These are phyloP conservation scores for Ophiostoma quercus DNA, from an alignment of 2,329 filamentous ascomycete species.

Conservation along the genomic window DNA sequence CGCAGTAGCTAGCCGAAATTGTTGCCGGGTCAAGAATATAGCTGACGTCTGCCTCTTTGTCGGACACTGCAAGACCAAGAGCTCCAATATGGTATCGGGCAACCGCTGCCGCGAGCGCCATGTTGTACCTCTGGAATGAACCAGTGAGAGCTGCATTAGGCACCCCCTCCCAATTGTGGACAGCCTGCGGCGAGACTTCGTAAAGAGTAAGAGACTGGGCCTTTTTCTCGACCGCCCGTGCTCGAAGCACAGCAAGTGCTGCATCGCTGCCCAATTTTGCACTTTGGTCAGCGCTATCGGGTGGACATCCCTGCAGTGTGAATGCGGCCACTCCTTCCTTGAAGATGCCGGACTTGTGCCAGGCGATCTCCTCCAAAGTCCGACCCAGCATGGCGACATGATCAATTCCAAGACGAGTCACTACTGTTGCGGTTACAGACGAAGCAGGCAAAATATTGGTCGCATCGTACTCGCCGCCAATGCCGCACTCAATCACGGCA, in stretches of 20 bases:
- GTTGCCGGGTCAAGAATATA: slow-evolving; percentile 46
- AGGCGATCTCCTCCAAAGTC: slow-evolving; percentile 61
- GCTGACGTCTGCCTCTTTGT: slow-evolving; percentile 26
- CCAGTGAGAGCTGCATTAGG: slow-evolving; percentile 41
- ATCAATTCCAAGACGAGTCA: slow-evolving; percentile 59
- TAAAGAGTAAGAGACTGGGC: slow-evolving; percentile 42
- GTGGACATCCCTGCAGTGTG: slow-evolving; percentile 36
- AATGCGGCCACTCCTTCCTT: slow-evolving; percentile 56
- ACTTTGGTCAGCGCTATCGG: slow-evolving; percentile 1
- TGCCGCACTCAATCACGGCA: slow-evolving; percentile 86
- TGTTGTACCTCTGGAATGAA: slow-evolving; percentile 56
- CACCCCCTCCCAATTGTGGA: slow-evolving; percentile 44
- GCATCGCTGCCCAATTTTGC: slow-evolving; percentile 2
- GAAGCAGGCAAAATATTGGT: slow-evolving; percentile 67
- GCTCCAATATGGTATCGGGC: slow-evolving; percentile 28
- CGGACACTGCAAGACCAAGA: neutral
- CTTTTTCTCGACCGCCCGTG: slow-evolving; percentile 49
- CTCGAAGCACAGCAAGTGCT: slow-evolving; percentile 50
- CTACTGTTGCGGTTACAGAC: slow-evolving; percentile 30
- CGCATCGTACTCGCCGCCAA: slow-evolving; percentile 62
- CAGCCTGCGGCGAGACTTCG: slow-evolving; percentile 43
- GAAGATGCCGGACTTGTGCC: slow-evolving; percentile 70
- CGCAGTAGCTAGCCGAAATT: slow-evolving; percentile 32
- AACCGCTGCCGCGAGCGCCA: slow-evolving; percentile 39
- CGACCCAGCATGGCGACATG: slow-evolving; percentile 59